Evolutionary conservation across 140 eudicot genomes (phyloP), one percentile per base, ranked within the genome.

Genomic region (Flaveria floridana): DNA sequence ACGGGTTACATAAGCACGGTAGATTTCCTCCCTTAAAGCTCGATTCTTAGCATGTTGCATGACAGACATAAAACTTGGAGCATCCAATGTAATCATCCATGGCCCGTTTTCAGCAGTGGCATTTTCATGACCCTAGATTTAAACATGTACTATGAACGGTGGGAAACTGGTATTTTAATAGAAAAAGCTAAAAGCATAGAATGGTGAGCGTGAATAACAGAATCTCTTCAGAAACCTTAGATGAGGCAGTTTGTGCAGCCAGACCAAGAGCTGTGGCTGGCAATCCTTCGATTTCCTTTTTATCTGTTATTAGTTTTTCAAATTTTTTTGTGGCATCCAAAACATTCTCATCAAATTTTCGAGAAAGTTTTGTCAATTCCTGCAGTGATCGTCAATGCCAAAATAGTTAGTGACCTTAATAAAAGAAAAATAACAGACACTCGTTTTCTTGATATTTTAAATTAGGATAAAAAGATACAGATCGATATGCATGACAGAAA

Each of bases 71-170:
- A 37, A 90, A 80, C 99, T 94, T 68, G 97, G 99, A 75, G 90
- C 97, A 66, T 94, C 99, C 89, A 94, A 72, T 21, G 99, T 94
- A 69, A 94, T 82, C 56, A 94, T 71, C 99, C 99, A 94, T 65
- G 99, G 99, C 5, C 99, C 99, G 73, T 79, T 83, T 84, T 94
- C 96, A 71, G 99, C 87, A 21, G 91, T 94, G 66, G 99, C 99
- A 81, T 88, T 85, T 77, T 94, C 93, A 85, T 94, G 94, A 18
- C 99, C 99, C 97, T 93, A 86, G 52, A 78, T 63, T 25, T 61
- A 51, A 47, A 68, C 62, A 68, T 48, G 77, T 26, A 65, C 41
- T 50, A 48, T 20, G 74, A 78, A 34, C 62, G 56, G 37, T 26
- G 67, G 57, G 19, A 46, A 25, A 79, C 46, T 50, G 53, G 53